phyloP scores from a whole-genome alignment of 768 basidiomycete species.

The Tulasnella sp. region DNA sequence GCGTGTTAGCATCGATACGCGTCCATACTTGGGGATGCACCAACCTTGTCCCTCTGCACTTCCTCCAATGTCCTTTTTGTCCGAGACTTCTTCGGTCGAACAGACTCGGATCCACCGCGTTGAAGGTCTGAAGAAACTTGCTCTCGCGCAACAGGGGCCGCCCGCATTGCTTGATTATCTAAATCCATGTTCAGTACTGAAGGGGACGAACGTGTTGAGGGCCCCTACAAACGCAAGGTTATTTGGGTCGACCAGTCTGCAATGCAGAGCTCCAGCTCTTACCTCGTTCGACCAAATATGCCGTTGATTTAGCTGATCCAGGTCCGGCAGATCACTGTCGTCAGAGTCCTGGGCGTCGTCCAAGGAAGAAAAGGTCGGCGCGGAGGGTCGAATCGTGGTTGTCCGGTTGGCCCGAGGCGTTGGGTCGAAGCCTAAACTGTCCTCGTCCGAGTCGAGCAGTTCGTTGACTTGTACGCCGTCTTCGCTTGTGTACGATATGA shows the following conservation, averaged over 20 bases:
- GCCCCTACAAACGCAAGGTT: neutral
- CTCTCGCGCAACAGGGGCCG: neutral
- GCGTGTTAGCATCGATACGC: neutral
- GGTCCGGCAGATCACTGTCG: neutral
- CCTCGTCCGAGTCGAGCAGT: constrained; percentile 24
- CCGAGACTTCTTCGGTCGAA: constrained; percentile 12
- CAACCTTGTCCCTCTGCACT: constrained; percentile 16
- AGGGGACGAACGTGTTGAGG: neutral
- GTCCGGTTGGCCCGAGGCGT: neutral
- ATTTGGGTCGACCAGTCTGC: neutral
- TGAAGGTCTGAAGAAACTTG: neutral
- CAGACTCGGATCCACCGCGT: neutral
- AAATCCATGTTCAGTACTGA: neutral
- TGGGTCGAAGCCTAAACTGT: neutral
- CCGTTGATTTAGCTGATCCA: neutral
- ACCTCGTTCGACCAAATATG: neutral
- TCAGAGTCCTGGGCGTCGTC: constrained; percentile 14
- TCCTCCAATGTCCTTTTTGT: constrained; percentile 1
- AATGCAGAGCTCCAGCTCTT: neutral
- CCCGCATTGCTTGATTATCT: neutral
- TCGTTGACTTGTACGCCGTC: constrained; percentile 7
- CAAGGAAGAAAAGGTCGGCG: neutral
- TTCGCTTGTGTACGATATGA: constrained; percentile 5
- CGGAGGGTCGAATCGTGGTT: neutral
- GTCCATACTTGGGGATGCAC: neutral